phyloP scores from a whole-genome alignment of 805 yeast species.

The Kluyveromyces siamensis region DNA sequence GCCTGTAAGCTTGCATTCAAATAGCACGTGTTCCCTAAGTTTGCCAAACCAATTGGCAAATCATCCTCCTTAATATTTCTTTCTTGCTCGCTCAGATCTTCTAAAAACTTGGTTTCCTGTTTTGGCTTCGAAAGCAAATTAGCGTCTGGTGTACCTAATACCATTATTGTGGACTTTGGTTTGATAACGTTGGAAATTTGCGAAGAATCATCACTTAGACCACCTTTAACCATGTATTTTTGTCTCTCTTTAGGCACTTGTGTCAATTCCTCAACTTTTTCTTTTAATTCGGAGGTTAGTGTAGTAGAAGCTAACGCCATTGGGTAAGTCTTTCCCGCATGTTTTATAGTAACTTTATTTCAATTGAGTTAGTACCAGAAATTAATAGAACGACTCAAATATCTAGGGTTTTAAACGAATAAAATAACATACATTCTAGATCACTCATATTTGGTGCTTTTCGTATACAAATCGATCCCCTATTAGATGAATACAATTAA shows the following conservation, averaged over 20 bases:
- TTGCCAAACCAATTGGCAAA: constrained; percentile 84
- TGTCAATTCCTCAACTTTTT: constrained; percentile 61
- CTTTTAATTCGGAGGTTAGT: constrained; percentile 49
- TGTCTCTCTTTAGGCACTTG: constrained; percentile 84
- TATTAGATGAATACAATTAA: neutral
- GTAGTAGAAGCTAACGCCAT: constrained; percentile 25
- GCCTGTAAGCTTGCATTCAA: constrained; percentile 85
- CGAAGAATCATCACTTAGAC: constrained; percentile 56
- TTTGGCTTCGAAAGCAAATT: constrained; percentile 45
- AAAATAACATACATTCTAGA: constrained; percentile 1
- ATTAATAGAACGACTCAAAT: neutral
- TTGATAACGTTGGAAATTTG: constrained; percentile 38
- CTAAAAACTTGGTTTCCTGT: constrained; percentile 50
- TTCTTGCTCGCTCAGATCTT: constrained; percentile 46
- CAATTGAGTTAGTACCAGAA: neutral
- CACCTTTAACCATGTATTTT: constrained; percentile 84
- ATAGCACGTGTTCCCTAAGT: constrained; percentile 94
- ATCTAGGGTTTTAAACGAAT: neutral
- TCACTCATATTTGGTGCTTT: neutral
- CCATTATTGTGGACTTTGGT: constrained; percentile 66
- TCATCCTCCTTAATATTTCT: constrained; percentile 31
- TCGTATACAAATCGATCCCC: constrained; percentile 2
- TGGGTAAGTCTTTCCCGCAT: constrained; percentile 60
- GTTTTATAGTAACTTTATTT: constrained; percentile 38
- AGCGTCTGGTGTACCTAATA: constrained; percentile 82